Base-by-base conservation (phyloP, 2,329 filamentous ascomycete genomes). In the Ophiostoma piceae region DNA sequence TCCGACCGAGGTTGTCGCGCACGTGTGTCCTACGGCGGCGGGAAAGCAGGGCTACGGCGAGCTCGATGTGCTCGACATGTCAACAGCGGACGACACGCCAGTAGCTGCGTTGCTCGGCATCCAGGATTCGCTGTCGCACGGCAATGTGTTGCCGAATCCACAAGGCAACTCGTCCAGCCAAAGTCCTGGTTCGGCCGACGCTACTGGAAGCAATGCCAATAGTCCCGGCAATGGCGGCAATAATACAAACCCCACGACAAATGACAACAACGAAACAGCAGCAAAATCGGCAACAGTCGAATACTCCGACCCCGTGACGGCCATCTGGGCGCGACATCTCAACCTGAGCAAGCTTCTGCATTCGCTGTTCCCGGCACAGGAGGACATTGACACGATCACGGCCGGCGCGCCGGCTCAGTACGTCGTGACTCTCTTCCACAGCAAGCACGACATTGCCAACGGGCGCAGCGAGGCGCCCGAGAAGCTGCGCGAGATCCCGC, bases 341-440 rank as follows among this genome's bases (percentile, higher is more conserved):
- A 76, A 78, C 72, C 66, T 80, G 71, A 74, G 77, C 69, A 73
- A 75, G 70, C 68, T 72, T 62, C 65, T 82, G 68, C 73, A 79
- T 37, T 73, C 74, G 1, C 67, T 78, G 1, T 78, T 82, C 14
- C 80, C 79, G 0, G 74, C 76, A 2, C 77, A 78, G 65, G 72
- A 76, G 11, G 77, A 79, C 64, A 74, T 81, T 29, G 70, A 79
- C 26, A 69, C 73, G 8, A 76, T 81, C n/a, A 69, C 74, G 4
- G 67, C 74, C 2, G 72, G 73, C 9, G 76, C 75, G 11, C 69
- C 75, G 0, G 73, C 76, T 1, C 75, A 70, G 32, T 78, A 77
- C 47, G 72, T 80, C 6, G 68, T 75, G 6, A 72, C 73, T 0
- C 74, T 79, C 14, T 78, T 80, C 70, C 75, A 77, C 69, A 74